phyloP scores from a whole-genome alignment of 805 yeast species.

The Danielia oregonensis region DNA sequence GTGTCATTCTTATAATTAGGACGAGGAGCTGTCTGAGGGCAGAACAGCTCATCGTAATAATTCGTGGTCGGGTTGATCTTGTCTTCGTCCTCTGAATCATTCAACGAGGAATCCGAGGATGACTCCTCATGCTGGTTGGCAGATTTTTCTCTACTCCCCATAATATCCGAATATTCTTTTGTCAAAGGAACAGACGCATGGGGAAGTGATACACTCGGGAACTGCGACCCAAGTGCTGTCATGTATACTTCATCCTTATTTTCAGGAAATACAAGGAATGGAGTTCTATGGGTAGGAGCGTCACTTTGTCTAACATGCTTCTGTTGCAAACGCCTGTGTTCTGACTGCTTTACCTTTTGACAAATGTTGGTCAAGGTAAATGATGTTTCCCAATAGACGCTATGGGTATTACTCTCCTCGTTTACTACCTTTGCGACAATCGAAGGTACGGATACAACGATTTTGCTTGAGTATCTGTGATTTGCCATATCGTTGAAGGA shows the following conservation, averaged over 20 bases:
- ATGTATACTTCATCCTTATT: constrained; percentile 46
- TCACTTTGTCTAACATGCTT: constrained; percentile 68
- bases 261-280: constrained; percentile 60
- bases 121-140: background rate
- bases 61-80: constrained; percentile 1
- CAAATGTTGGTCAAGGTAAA: constrained; percentile 57
- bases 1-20: constrained; percentile 50
- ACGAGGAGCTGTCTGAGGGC: constrained; percentile 26
- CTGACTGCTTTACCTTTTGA: constrained; percentile 45
- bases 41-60: constrained; percentile 29
- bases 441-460: constrained; percentile 48
- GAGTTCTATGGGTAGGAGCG: constrained; percentile 76
- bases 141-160: background rate
- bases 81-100: constrained; percentile 11
- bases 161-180: constrained; percentile 17
- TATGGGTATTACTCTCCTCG: constrained; percentile 11
- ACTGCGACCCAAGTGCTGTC: constrained; percentile 48
- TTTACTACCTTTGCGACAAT: constrained; percentile 33
- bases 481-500: constrained; percentile 70
- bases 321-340: constrained; percentile 53
- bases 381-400: constrained; percentile 53
- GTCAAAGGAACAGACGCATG: constrained; percentile 58
- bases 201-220: constrained; percentile 63
- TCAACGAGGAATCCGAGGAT: background rate
- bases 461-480: constrained; percentile 53